Base-by-base conservation (phyloP, 352 stramenopile species). In the Phytophthora megakarya region DNA sequence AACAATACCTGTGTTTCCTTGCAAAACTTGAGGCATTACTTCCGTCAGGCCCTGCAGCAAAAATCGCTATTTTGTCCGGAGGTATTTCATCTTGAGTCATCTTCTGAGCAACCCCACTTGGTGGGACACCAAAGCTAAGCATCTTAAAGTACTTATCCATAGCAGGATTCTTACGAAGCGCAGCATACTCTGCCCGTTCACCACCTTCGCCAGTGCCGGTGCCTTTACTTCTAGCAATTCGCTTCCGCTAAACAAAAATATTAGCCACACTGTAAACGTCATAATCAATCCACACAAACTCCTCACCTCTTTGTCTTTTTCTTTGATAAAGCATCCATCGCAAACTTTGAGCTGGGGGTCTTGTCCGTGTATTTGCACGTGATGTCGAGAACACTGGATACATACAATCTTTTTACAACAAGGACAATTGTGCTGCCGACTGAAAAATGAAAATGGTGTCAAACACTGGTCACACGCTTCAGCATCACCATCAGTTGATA, bases 131-230 rank as follows among this genome's bases (percentile, higher is more conserved):
- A 44, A 93, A 90, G 9, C 63, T 73, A 23, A 95, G 74, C 86
- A 95, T 93, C 45, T 91, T 93, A 64, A 95, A 93, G 47, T 95
- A 95, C 26, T 93, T 95, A 7, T 82, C 79, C 79, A 93, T 88
- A 16, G 70, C 68, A n/a, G 78, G 70, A 48, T 95, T 80, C 7
- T 43, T 53, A 12, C 76, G 68, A 42, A 95, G 65, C 3, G 81
- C 72, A 38, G 81, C 65, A 49, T 87, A 91, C 35, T 73, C 81
- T 9, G 73, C 61, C 13, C 71, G 75, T 61, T 93, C 84, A 3
- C 62, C 46, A 45, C 42, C 23, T 59, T 52, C 43, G 12, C 13
- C 21, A 16, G 15, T 5, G 16, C 11, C 37, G 37, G 65, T 68
- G n/a, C 50, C 30, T 11, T 69, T 67, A n/a, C 35, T 65, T 5